Percentiles rank a stretch among this genome's conserved stretches.
phyloP scores from a whole-genome alignment of 2,329 filamentous ascomycete species.

The Huntiella bhutanensis region DNA sequence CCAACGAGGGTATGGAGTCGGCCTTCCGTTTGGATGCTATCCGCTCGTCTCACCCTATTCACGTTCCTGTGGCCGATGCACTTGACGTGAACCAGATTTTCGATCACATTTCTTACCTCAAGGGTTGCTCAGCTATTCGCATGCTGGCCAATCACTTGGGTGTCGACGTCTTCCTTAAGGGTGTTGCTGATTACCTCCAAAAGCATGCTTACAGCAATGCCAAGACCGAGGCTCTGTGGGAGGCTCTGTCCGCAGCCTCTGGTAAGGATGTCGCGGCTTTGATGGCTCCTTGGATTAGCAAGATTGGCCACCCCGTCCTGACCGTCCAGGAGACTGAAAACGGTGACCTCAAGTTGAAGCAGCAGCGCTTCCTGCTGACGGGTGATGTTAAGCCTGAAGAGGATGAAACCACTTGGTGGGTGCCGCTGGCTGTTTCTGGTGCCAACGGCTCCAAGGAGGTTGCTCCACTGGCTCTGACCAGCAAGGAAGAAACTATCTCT shows the following conservation, averaged over 20 bases:
- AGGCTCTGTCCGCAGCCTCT: conserved; percentile 69
- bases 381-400: conserved; percentile 84
- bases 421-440: conserved; percentile 71
- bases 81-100: conserved; percentile 97
- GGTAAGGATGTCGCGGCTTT: conserved; percentile 69
- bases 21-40: conserved; percentile 81
- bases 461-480: conserved; percentile 47
- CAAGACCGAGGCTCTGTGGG: conserved; percentile 81
- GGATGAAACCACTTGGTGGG: conserved; percentile 87
- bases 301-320: conserved; percentile 84
- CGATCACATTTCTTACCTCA: conserved; percentile 88
- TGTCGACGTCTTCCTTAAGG: conserved; percentile 71
- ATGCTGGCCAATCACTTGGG: conserved; percentile 89
- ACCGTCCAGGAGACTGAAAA: conserved; percentile 71
- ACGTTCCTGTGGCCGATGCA: conserved; percentile 83
- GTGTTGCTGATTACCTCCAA: conserved; percentile 78
- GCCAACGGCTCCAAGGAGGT: conserved; percentile 45
- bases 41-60: conserved; percentile 84
- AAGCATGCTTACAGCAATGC: conserved; percentile 78
- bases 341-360: conserved; percentile 63
- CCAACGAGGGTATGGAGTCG: conserved; percentile 83
- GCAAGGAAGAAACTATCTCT: conserved; percentile 58
- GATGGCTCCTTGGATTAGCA: conserved; percentile 90
- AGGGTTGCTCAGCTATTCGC: conserved; percentile 88
- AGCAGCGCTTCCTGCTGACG: conserved; percentile 77